phyloP scores from a whole-genome alignment of 2,329 filamentous ascomycete genomes.

The Sporothrix brunneoviolacea region DNA sequence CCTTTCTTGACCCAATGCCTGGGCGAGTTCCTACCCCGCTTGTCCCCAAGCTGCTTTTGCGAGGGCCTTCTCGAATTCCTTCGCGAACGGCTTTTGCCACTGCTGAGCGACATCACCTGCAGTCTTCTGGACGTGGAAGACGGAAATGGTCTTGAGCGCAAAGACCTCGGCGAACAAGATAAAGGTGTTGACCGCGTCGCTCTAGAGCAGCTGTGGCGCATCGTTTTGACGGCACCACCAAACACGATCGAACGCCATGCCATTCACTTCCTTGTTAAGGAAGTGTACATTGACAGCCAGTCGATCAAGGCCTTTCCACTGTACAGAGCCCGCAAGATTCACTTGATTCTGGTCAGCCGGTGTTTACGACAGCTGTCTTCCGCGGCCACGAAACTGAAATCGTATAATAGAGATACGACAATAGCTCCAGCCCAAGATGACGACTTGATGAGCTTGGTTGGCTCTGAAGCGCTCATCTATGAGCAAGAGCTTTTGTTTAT shows the following conservation, averaged over 20 bases:
- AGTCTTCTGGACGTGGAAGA: slow-evolving; percentile 42
- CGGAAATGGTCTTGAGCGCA: slow-evolving; percentile 30
- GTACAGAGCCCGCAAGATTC: slow-evolving; percentile 48
- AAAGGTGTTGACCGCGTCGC: slow-evolving; percentile 46
- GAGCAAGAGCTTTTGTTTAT: slow-evolving; percentile 58
- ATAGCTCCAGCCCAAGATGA: slow-evolving; percentile 41
- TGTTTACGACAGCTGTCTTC: slow-evolving; percentile 65
- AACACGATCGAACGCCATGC: slow-evolving; percentile 60
- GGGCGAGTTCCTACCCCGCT: slow-evolving; percentile 47
- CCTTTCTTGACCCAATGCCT: slow-evolving; percentile 50
- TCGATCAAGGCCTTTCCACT: slow-evolving; percentile 45
- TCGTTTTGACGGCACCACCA: slow-evolving; percentile 64
- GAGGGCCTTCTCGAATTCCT: slow-evolving; percentile 58
- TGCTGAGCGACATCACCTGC: slow-evolving; percentile 38
- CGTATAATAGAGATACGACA: slow-evolving; percentile 46
- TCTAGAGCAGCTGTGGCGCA: slow-evolving; percentile 73
- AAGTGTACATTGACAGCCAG: slow-evolving; percentile 58
- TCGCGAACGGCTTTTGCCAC: slow-evolving; percentile 41
- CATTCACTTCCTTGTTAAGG: slow-evolving; percentile 61
- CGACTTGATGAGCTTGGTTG: too few species aligned
- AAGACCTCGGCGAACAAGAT: slow-evolving; percentile 34
- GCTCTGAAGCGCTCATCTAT: slow-evolving; percentile 30
- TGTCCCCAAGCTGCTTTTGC: slow-evolving; percentile 54
- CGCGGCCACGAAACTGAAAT: slow-evolving; percentile 52
- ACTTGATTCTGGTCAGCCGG: slow-evolving; percentile 64